These are phyloP conservation scores for Parastagonospora nodorum DNA, from an alignment of 2,329 filamentous ascomycete genomes.

Conservation along the genomic window DNA sequence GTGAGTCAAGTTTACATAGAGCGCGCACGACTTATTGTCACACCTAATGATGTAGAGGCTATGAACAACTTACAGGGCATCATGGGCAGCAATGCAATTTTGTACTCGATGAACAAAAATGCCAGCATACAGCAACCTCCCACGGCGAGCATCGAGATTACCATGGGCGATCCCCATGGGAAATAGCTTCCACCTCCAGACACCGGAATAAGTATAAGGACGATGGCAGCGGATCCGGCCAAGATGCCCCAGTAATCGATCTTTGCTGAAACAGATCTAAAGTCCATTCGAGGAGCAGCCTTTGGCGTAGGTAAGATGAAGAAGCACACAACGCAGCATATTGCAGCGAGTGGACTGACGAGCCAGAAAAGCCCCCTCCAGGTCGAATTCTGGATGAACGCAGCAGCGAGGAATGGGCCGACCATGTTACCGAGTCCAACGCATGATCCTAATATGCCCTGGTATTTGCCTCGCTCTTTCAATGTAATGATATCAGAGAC, in stretches of 20 bases:
- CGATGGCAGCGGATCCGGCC: conserved; percentile 60
- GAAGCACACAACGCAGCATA: conserved; percentile 14
- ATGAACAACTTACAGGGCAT: conserved; percentile 52
- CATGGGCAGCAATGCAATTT: conserved; percentile 62
- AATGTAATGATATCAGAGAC: conserved; percentile 45
- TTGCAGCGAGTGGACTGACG: conserved; percentile 19
- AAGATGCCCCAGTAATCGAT: conserved; percentile 66
- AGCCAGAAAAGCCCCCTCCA: conserved; percentile 32
- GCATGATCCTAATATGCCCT: conserved; percentile 38
- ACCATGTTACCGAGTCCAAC: conserved; percentile 31
- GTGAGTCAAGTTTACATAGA: no score
- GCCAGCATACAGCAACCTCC: conserved; percentile 53
- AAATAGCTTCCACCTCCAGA: conserved; percentile 66
- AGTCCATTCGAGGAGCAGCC: conserved; percentile 54
- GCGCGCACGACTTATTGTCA: no score
- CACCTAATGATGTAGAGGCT: no score
- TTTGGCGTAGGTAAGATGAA: conserved; percentile 45
- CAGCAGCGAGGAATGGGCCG: conserved; percentile 32
- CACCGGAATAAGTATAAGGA: conserved; percentile 67
- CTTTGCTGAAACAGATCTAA: conserved; percentile 55
- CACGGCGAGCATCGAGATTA: conserved; percentile 63
- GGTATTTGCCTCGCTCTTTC: conserved; percentile 44
- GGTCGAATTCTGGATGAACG: conserved; percentile 20
- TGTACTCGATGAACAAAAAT: conserved; percentile 63
- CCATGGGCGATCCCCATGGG: conserved; percentile 60